A percentile compares a stretch with the other conserved stretches of the same genome.
Conservation (phyloP, 306 rosid genomes). For the Erythrophleum fordii region DNA sequence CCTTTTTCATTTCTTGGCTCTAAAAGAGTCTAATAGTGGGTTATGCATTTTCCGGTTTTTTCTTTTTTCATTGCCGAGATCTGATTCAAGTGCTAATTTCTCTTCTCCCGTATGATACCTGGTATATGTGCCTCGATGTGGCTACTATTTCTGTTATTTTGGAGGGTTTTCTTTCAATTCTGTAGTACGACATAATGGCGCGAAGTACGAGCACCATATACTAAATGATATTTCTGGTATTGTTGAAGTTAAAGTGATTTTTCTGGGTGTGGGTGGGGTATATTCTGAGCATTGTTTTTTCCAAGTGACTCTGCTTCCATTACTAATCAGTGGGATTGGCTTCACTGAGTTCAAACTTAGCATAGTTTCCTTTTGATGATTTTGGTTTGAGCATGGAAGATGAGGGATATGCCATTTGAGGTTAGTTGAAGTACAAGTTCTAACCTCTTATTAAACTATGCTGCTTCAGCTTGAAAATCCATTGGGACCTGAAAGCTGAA, state of each 20-base stretch:
- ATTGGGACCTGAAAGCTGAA: not conserved
- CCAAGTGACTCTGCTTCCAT: not conserved
- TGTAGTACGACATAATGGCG: not conserved
- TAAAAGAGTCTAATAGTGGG: not conserved
- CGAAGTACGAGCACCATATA: not conserved
- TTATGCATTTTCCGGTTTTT: not conserved
- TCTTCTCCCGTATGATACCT: slow-evolving; percentile 14
- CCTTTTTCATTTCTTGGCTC: not conserved
- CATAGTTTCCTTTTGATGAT: not conserved
- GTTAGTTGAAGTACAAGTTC: not conserved
- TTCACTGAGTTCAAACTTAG: not conserved
- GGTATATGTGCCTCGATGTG: slow-evolving; percentile 7
- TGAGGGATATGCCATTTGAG: not conserved
- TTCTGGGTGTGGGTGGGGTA: not conserved
- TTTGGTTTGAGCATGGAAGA: not conserved
- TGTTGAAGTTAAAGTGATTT: not conserved
- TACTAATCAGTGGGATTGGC: not conserved
- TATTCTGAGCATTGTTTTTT: not conserved
- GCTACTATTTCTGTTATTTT: not conserved
- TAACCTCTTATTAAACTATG: not conserved
- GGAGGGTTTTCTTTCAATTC: slow-evolving; percentile 14
- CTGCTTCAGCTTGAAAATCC: not conserved
- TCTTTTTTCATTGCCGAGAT: slow-evolving; percentile 43
- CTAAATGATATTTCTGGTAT: not conserved
- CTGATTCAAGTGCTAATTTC: slow-evolving; percentile 36